phyloP scores from a whole-genome alignment of 2,329 filamentous ascomycete genomes.

The Aspergillus ibericus region DNA sequence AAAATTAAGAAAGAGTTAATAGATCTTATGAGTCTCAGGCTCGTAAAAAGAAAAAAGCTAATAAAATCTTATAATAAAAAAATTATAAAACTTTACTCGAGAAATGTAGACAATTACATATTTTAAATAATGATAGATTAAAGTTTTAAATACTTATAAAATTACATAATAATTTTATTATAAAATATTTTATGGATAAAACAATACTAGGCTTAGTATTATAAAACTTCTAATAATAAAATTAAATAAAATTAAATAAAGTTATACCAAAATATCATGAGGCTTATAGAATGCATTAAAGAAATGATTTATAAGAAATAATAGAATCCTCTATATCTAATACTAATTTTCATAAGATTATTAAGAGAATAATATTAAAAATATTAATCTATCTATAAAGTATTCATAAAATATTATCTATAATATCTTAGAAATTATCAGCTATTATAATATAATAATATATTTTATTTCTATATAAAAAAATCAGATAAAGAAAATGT shows the following conservation, averaged over 20 bases:
- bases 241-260: neutral
- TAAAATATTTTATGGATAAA: neutral
- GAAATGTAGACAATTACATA: neutral
- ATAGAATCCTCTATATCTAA: neutral
- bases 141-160: neutral
- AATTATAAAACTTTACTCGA: neutral
- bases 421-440: neutral
- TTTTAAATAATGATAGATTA: neutral
- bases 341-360: neutral
- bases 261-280: neutral
- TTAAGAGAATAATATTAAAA: neutral
- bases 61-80: neutral
- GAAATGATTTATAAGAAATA: neutral
- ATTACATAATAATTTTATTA: neutral
- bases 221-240: neutral
- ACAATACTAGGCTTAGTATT: neutral
- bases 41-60: neutral
- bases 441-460: neutral
- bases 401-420: neutral
- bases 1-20: neutral
- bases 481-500: neutral
- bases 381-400: neutral
- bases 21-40: neutral
- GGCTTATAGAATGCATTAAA: neutral
- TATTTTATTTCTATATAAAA: neutral